These are phyloP conservation scores for Pichia rugopelliculosa DNA, from an alignment of 805 yeast genomes.

Conservation along the genomic window DNA sequence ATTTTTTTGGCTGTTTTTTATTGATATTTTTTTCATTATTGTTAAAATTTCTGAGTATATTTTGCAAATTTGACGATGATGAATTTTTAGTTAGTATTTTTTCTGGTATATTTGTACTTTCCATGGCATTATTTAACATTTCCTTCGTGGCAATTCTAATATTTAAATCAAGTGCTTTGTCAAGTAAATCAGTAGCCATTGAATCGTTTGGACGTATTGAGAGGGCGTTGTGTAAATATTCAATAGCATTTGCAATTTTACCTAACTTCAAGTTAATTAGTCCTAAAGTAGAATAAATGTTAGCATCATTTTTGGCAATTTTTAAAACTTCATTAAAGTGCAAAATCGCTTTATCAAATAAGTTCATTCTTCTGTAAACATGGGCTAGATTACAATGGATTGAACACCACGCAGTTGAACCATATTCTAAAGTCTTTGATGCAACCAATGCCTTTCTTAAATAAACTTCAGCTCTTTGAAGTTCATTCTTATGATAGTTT, in stretches of 20 bases:
- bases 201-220: constrained; percentile 76
- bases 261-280: constrained; percentile 69
- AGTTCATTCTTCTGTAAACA: constrained; percentile 64
- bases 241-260: constrained; percentile 58
- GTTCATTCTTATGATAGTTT: constrained; percentile 67
- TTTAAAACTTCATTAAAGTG: constrained; percentile 73
- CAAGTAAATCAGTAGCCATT: constrained; percentile 72
- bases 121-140: constrained; percentile 5
- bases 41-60: background rate
- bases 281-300: constrained; percentile 78
- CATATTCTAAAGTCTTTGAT: constrained; percentile 62
- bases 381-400: constrained; percentile 85
- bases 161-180: constrained; percentile 68
- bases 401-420: constrained; percentile 76
- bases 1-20: background rate
- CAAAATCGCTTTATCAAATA: constrained; percentile 56
- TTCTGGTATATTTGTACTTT: background rate
- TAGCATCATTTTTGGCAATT: constrained; percentile 59
- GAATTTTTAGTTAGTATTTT: background rate
- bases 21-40: background rate
- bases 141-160: constrained; percentile 21
- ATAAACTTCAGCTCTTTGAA: constrained; percentile 59
- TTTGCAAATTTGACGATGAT: background rate
- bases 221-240: constrained; percentile 70
- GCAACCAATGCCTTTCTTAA: constrained; percentile 66